Percentiles rank a stretch among this genome's conserved stretches.
phyloP scores from a whole-genome alignment of 2,329 filamentous ascomycete genomes.

The Pestalotiopsis sp. region DNA sequence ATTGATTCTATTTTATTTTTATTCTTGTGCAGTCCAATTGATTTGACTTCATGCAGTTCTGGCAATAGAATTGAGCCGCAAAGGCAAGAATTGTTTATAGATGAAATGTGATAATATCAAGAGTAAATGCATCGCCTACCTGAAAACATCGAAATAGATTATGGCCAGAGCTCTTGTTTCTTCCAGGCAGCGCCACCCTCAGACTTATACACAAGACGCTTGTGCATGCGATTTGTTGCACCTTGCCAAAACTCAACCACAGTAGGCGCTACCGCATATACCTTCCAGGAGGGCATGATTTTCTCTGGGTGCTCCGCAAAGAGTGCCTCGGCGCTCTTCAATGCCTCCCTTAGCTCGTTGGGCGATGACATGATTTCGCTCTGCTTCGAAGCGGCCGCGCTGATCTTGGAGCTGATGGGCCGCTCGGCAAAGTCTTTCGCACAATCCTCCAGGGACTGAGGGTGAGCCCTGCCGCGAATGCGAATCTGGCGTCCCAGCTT shows the following conservation, averaged over 20 bases:
- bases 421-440: background rate
- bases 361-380: background rate
- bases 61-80: too few relatives aligned
- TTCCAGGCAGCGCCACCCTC: background rate
- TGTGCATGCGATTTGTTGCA: slow-evolving; percentile 4
- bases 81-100: too few relatives aligned
- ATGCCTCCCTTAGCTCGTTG: background rate
- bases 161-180: background rate
- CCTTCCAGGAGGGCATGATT: background rate
- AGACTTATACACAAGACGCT: background rate
- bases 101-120: too few relatives aligned
- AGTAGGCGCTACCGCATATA: background rate
- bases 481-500: slow-evolving; percentile 4
- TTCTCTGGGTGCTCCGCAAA: background rate
- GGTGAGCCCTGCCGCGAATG: background rate
- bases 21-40: too few relatives aligned
- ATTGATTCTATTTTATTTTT: too few relatives aligned
- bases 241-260: slow-evolving; percentile 12
- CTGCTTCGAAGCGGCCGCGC: slow-evolving; percentile 1
- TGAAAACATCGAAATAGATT: background rate
- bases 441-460: background rate
- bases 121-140: too few relatives aligned
- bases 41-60: too few relatives aligned
- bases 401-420: slow-evolving; percentile 3
- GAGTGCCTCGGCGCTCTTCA: background rate